Conservation (phyloP, 176 grass and related monocot genomes). For the Guadua angustifolia region DNA sequence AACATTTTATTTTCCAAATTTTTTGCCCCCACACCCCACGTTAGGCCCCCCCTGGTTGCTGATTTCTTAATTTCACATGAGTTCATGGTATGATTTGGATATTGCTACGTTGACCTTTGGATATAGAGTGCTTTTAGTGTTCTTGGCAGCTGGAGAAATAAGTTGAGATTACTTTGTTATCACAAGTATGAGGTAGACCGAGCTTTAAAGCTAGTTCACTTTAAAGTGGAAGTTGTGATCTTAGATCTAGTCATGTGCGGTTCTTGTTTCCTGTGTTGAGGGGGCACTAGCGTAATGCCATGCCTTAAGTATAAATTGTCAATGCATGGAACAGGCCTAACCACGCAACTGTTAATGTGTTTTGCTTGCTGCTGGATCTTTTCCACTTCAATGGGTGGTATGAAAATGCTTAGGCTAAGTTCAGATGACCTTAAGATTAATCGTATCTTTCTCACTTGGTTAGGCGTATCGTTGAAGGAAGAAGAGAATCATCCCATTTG, state of each 20-base stretch:
- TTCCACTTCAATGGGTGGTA: conserved; percentile 26
- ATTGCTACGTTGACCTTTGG: not conserved
- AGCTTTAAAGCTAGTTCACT: conserved; percentile 14
- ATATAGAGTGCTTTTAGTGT: not conserved
- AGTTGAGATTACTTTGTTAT: conserved; percentile 7
- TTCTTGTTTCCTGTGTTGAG: conserved; percentile 30
- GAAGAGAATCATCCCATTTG: conserved; percentile 35
- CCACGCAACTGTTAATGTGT: not conserved
- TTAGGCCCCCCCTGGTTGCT: not conserved
- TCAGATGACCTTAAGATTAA: conserved; percentile 4
- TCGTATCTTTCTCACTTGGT: conserved; percentile 33
- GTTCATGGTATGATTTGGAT: not conserved
- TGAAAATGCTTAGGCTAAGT: conserved; percentile 15
- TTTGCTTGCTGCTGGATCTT: not conserved
- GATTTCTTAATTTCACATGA: not conserved
- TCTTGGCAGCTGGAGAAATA: not conserved
- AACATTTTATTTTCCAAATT: not conserved
- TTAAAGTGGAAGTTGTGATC: not conserved
- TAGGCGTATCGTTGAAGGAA: conserved; percentile 50
- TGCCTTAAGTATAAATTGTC: conserved; percentile 19
- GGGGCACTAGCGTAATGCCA: not conserved
- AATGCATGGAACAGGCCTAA: not conserved
- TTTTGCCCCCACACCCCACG: not conserved
- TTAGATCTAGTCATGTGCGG: conserved; percentile 29
- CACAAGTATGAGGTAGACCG: not conserved